Base-by-base conservation (phyloP, 202 grass and related monocot species). In the Carex arenaria region DNA sequence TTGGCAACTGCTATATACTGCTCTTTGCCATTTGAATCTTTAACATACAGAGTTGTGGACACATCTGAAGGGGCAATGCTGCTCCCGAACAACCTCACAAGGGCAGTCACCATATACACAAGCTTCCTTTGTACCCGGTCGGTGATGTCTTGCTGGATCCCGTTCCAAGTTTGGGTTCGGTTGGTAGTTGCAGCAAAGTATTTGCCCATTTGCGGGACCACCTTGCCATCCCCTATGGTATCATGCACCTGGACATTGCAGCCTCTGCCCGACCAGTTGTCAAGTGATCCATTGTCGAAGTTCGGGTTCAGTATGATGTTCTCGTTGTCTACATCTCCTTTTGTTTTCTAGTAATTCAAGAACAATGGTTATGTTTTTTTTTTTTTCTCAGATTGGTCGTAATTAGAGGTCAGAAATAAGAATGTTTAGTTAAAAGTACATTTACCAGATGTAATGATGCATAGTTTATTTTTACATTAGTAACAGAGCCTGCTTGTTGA, bases 241-340 rank as follows among this genome's bases (percentile, higher is more conserved):
- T 94, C 95, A 56, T 98, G 89, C 18, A 93, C 80, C 72, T 83
- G 85, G 85, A 94, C 86, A 62, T 87, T 93, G 90, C 95, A 98
- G 60, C 87, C 92, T 80, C 85, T 91, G 3, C 90, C 95, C 0
- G 92, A 1, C 95, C 95, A 98, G 66, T 82, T 86, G 75, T 87
- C 89, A 10, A 98, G 86, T 59, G 56, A 59, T 22, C 92, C 95
- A 79, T 86, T 31, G 45, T 98, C 90, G 64, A 98, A 98, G 87
- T 91, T 85, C 17, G 95, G 95, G 86, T 94, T 98, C 20, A 90
- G 76, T 85, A 98, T 94, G 82, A 94, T 91, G 90, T 93, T 94
- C 60, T 89, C 84, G n/a, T 88, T 89, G 6, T 79, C 81, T 43
- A 38, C 86, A 34, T 87, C 83, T 76, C 69, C 89, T 60, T 77